Base-by-base conservation (phyloP, 1,284 basidiomycete genomes). In the Trametes versicolor region DNA sequence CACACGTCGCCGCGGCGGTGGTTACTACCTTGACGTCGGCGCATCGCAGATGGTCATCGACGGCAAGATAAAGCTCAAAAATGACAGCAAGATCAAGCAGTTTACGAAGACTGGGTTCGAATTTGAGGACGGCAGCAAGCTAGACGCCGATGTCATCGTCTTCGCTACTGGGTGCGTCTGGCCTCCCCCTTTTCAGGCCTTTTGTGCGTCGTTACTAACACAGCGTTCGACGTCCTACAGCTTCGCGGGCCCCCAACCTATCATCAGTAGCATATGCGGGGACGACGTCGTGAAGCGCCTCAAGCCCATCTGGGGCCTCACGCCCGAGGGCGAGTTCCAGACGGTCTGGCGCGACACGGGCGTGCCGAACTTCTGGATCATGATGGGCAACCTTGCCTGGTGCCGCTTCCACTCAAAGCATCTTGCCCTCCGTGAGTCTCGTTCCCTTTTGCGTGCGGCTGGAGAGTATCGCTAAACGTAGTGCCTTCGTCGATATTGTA, bases 11-110 rank as follows among this genome's bases (percentile, higher is more conserved):
- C 75, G 77, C 43, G 81, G 74, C 8, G 81, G 80, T 12, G 81
- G 79, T 1, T 82, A 81, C 70, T 82, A 82, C 71, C 78, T 80
- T 80, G 89, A 92, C 65, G 85, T 85, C 41, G 92, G 91, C 61
- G 87, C 84, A 23, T 87, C 86, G 63, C 83, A 89, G 72, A 75
- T 86, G 63, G 86, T 94, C 69, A 82, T 87, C 32, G 87, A 92
- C 62, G 86, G 87, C 29, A 87, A 90, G 72, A 92, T 94, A 77
- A 92, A 92, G 74, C 77, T 94, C 54, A 91, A 93, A 77, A 88
- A 83, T 70, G 88, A 88, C 59, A 83, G 80, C 50, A 78, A 82
- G 60, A 84, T 90, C 65, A 79, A 83, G 60, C 72, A 75, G 47
- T 89, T 87, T 71, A 89, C 84, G 0, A 81, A 85, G 69, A 82